Evolutionary conservation across 768 basidiomycete genomes (phyloP).

Genomic region (Suillus americanus): DNA sequence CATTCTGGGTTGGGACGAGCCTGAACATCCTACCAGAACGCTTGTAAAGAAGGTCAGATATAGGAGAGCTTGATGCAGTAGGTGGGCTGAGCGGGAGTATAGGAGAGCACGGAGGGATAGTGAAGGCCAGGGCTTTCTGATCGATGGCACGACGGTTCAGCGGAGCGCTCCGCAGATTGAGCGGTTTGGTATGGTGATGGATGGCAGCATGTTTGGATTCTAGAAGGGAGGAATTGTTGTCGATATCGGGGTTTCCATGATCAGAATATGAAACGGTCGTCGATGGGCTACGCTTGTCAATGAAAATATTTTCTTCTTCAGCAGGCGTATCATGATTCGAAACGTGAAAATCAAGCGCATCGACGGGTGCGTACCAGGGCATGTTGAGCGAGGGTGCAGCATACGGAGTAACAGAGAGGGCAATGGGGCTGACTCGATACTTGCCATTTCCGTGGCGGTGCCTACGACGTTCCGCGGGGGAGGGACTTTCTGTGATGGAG

Average conservation of each 20-base stretch:
- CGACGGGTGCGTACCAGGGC: background rate
- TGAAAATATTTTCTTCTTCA: background rate
- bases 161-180: background rate
- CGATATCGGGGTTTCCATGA: background rate
- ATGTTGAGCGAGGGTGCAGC: background rate
- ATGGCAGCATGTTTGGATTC: background rate
- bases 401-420: background rate
- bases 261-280: constrained; percentile 10
- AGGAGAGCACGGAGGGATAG: constrained; percentile 9
- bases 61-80: background rate
- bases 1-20: constrained; percentile 15
- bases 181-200: background rate
- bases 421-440: background rate
- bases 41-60: constrained; percentile 14
- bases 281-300: constrained; percentile 3
- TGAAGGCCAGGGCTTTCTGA: background rate
- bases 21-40: constrained; percentile 18
- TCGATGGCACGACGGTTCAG: background rate
- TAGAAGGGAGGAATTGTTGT: background rate
- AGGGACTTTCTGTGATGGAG: background rate
- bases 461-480: background rate
- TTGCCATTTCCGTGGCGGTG: background rate
- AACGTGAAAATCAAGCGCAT: background rate
- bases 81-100: constrained; percentile 20
- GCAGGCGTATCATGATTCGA: background rate